Evolutionary conservation across 805 yeast genomes (phyloP).

Genomic region (Kluyveromyces wickerhamii): DNA sequence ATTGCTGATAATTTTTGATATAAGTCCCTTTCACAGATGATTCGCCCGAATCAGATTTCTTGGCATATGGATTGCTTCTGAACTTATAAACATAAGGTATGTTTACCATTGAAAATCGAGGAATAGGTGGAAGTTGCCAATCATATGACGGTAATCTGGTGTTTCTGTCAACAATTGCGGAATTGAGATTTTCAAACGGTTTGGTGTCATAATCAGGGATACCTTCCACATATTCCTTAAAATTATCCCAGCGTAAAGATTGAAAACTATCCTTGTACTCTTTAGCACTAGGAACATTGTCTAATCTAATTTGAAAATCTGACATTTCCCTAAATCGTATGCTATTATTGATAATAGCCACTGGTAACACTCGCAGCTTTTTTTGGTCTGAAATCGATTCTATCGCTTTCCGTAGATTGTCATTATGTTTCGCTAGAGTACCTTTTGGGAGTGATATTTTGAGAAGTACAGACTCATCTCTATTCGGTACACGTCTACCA

Average conservation of each 20-base stretch:
- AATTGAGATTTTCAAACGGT: slow-evolving; percentile 32
- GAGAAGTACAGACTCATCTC: slow-evolving; percentile 50
- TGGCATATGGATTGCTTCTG: slow-evolving; percentile 58
- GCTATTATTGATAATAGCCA: slow-evolving; percentile 58
- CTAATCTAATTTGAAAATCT: slow-evolving; percentile 73
- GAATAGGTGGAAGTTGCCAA: slow-evolving; percentile 67
- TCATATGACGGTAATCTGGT: slow-evolving; percentile 19
- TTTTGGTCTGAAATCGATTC: slow-evolving; percentile 27
- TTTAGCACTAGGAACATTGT: slow-evolving; percentile 43
- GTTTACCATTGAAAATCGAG: slow-evolving; percentile 66
- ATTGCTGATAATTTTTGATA: slow-evolving; percentile 36
- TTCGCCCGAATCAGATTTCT: slow-evolving; percentile 48
- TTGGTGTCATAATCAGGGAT: slow-evolving; percentile 32
- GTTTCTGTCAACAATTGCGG: slow-evolving; percentile 19
- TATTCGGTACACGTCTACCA: slow-evolving; percentile 37
- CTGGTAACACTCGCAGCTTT: slow-evolving; percentile 44
- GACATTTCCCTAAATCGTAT: slow-evolving; percentile 78
- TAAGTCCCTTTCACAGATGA: slow-evolving; percentile 37
- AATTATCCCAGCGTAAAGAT: slow-evolving; percentile 25
- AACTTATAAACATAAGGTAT: slow-evolving; percentile 75
- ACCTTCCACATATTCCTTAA: slow-evolving; percentile 26
- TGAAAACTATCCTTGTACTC: slow-evolving; percentile 26
- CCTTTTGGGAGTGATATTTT: slow-evolving; percentile 55
- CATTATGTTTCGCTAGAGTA: slow-evolving; percentile 35
- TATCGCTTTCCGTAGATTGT: slow-evolving; percentile 38